A percentile compares a stretch with the other conserved stretches of the same genome.
Conservation (phyloP, 352 stramenopile species). For the Phytophthora meadii region DNA sequence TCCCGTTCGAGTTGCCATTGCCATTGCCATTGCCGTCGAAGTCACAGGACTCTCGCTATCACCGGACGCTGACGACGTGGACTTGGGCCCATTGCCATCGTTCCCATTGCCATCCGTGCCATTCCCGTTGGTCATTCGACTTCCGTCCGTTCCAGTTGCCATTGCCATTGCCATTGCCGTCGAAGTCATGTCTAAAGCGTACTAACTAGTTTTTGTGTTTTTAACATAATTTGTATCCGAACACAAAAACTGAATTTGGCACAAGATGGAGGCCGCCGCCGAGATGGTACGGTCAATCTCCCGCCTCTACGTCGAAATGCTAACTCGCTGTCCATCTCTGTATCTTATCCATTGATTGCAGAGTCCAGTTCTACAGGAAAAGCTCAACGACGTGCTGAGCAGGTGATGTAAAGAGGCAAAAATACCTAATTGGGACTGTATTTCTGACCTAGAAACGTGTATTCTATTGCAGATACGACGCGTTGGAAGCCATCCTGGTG, state of each 20-base stretch:
- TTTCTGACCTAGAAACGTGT: slow-evolving; percentile 1
- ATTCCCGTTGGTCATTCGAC: too few relatives aligned
- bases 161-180: too few relatives aligned
- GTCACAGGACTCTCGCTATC: too few relatives aligned
- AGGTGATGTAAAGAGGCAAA: slow-evolving; percentile 32
- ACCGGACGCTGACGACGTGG: too few relatives aligned
- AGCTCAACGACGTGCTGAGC: slow-evolving; percentile 67
- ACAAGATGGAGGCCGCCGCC: slow-evolving; percentile 36
- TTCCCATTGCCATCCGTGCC: too few relatives aligned
- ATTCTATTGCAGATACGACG: slow-evolving; percentile 62
- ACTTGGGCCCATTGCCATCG: too few relatives aligned
- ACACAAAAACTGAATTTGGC: neutral
- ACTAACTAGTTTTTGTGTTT: neutral
- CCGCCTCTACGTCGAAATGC: neutral
- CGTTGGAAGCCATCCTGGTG: slow-evolving; percentile 78
- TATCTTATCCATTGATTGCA: slow-evolving; percentile 13
- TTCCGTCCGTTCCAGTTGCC: too few relatives aligned
- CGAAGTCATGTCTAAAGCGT: too few relatives aligned
- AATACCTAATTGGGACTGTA: neutral
- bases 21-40: too few relatives aligned
- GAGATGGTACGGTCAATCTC: slow-evolving; percentile 33
- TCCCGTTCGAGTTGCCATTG: too few relatives aligned
- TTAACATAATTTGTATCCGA: neutral
- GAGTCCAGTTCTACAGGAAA: slow-evolving; percentile 69
- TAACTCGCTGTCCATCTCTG: neutral